These are phyloP conservation scores for Musa schizocarpa DNA, from an alignment of 176 grass and related monocot genomes.

Conservation along the genomic window DNA sequence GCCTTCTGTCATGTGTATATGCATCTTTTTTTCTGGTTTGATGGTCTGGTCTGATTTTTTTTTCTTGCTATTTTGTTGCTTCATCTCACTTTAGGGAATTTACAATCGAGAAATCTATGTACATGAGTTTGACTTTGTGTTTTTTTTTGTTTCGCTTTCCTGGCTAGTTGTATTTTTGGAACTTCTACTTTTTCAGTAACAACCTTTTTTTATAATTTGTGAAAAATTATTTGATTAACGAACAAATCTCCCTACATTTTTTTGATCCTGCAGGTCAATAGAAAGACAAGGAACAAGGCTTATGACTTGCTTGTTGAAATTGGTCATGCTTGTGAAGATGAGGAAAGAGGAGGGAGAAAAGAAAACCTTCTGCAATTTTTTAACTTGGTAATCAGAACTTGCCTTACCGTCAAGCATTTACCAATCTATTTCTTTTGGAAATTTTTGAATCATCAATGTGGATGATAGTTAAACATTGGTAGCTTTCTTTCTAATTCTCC, in stretches of 20 bases:
- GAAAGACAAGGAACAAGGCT: conserved; percentile 83
- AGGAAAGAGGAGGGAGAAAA: conserved; percentile 42
- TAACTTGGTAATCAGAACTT: conserved; percentile 51
- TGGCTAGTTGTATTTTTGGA: no score
- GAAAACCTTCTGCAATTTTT: conserved; percentile 72
- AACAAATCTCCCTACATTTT: no score
- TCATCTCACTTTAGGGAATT: not conserved
- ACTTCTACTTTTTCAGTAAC: no score
- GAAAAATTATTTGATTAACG: no score
- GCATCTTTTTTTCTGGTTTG: no score
- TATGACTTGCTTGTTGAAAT: conserved; percentile 94
- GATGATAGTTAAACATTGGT: not conserved
- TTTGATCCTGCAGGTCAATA: conserved; percentile 56
- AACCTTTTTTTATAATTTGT: no score
- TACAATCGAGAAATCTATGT: not conserved
- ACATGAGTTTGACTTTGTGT: no score
- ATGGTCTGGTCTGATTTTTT: no score
- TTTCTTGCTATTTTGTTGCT: no score
- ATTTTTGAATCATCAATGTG: conserved; percentile 5
- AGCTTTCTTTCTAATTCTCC: not conserved
- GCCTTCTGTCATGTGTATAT: no score
- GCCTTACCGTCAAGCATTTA: not conserved
- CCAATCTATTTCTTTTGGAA: conserved; percentile 8
- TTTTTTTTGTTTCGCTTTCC: no score
- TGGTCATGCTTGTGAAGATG: conserved; percentile 67